Percentiles rank a stretch among this genome's conserved stretches.
Evolutionary conservation across 225 moss, liverwort and hornwort species (phyloP).

Genomic region (Bryoerythrophyllum caledonicum): DNA sequence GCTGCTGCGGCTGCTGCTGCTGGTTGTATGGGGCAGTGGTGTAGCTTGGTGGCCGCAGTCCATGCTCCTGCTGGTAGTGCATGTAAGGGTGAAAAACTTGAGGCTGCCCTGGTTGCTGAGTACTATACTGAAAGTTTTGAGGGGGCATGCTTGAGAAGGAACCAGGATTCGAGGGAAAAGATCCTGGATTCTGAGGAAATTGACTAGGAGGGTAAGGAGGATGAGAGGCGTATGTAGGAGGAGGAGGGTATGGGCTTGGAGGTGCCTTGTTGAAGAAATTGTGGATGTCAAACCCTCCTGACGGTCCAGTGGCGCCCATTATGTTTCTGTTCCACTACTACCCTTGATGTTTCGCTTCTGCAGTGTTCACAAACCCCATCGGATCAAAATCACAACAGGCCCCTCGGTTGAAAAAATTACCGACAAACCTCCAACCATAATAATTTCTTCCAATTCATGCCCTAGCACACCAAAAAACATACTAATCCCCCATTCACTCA

Average conservation of each 20-base stretch:
- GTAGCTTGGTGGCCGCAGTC: constrained; percentile 65
- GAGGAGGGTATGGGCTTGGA: constrained; percentile 58
- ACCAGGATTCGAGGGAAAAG: constrained; percentile 44
- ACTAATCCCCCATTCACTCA: neutral
- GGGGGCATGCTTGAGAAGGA: constrained; percentile 53
- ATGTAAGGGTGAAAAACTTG: constrained; percentile 80
- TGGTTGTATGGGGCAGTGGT: constrained; percentile 60
- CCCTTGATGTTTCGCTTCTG: constrained; percentile 32
- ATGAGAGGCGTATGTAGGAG: constrained; percentile 50
- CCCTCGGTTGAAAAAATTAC: neutral
- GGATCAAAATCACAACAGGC: constrained; percentile 11
- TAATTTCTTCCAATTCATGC: neutral
- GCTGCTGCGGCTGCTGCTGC: constrained; percentile 44
- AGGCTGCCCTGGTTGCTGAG: constrained; percentile 54
- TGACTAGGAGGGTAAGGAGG: constrained; percentile 50
- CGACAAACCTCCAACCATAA: constrained; percentile 1
- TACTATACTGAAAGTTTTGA: constrained; percentile 55
- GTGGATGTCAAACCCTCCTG: constrained; percentile 89
- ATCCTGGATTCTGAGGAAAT: constrained; percentile 44
- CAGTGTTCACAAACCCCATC: constrained; percentile 10
- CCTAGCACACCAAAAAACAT: neutral
- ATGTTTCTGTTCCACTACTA: constrained; percentile 27
- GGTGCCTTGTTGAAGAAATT: constrained; percentile 82
- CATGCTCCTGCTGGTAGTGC: constrained; percentile 92
- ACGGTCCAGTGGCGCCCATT: constrained; percentile 92